Conservation (phyloP, 805 yeast genomes). For the Candida loeiensis region DNA sequence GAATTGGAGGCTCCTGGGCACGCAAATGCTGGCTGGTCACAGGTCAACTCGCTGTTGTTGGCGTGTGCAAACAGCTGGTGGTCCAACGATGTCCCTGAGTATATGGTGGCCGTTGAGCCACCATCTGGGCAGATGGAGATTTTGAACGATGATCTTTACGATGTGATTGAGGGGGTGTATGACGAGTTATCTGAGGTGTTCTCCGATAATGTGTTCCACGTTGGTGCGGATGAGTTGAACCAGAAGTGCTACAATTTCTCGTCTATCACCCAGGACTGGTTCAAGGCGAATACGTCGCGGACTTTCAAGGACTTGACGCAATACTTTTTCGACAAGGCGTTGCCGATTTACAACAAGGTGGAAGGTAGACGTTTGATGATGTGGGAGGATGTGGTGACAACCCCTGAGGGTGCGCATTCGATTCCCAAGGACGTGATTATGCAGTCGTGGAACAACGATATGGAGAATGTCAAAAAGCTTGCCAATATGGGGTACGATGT, state of each 20-base stretch:
- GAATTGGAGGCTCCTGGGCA: constrained; percentile 44
- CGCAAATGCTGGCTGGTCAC: constrained; percentile 37
- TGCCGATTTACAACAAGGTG: constrained; percentile 28
- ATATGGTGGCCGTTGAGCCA: constrained; percentile 32
- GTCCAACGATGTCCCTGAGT: constrained; percentile 20
- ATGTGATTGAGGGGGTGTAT: constrained; percentile 30
- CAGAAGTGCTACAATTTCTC: constrained; percentile 33
- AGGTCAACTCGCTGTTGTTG: constrained; percentile 27
- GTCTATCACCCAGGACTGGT: constrained; percentile 23
- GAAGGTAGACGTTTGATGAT: constrained; percentile 26
- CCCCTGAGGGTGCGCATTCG: constrained; percentile 20
- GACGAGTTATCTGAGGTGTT: constrained; percentile 30
- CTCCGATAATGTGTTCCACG: constrained; percentile 37
- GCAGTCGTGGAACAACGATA: constrained; percentile 32
- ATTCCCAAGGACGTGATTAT: constrained; percentile 31
- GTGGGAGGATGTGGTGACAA: constrained; percentile 39
- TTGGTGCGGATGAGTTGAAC: constrained; percentile 39
- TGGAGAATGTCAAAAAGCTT: constrained; percentile 22
- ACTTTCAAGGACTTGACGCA: constrained; percentile 29
- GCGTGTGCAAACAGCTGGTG: constrained; percentile 30
- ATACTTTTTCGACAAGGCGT: constrained; percentile 32
- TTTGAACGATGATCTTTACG: constrained; percentile 27
- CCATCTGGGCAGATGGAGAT: constrained; percentile 42
- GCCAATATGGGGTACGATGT: constrained; percentile 36
- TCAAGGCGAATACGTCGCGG: constrained; percentile 19